These are phyloP conservation scores for Aspergillus awamori DNA, from an alignment of 2,329 filamentous ascomycete species.

Conservation along the genomic window DNA sequence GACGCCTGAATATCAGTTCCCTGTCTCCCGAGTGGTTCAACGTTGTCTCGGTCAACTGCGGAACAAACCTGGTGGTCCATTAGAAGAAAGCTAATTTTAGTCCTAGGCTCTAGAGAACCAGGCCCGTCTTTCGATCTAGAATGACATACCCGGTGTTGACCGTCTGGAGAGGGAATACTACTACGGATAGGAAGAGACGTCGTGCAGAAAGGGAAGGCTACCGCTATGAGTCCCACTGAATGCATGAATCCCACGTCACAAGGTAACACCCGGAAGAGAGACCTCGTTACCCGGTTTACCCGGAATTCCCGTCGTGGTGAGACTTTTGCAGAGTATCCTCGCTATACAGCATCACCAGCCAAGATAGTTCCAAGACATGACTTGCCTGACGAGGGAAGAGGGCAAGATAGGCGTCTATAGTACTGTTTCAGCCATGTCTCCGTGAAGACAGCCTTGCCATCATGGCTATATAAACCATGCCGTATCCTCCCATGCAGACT, in stretches of 20 bases:
- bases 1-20: background rate
- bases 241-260: background rate
- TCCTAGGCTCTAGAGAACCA: background rate
- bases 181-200: no score
- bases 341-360: background rate
- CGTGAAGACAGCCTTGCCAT: background rate
- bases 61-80: background rate
- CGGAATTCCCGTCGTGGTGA: background rate
- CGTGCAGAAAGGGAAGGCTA: background rate
- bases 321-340: background rate
- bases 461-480: background rate
- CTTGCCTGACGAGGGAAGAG: no score
- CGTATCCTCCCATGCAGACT: background rate
- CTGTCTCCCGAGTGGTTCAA: background rate
- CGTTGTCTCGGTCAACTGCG: background rate
- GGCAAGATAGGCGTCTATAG: background rate
- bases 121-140: background rate
- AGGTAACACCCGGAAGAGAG: background rate
- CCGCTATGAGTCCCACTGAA: background rate
- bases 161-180: no score
- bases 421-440: background rate
- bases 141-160: background rate
- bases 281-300: conserved; percentile 1
- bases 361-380: background rate
- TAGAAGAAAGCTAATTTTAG: background rate